Base-by-base conservation (phyloP, 768 basidiomycete genomes). In the Tephrocybe sp. region DNA sequence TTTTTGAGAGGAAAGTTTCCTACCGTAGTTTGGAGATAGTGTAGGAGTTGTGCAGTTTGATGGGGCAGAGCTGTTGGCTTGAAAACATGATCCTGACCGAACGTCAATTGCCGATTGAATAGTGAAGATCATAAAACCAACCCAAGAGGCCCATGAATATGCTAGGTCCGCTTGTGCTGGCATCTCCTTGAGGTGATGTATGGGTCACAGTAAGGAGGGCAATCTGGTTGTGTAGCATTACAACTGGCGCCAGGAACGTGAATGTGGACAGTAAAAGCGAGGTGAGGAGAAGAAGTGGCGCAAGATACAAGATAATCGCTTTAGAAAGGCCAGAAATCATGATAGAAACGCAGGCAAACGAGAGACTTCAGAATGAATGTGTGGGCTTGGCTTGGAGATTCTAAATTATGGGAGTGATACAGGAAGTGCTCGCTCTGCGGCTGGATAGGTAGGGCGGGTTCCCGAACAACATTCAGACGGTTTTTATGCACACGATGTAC, bases 261-360 rank as follows among this genome's bases (percentile, higher is more conserved):
- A 92, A 80, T 2, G 89, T 62, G 3, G 80, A 72, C 36, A 92
- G 79, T 31, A 91, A 58, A 43, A 86, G 68, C 9, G 87, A 78
- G 4, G 87, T 81, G 38, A 90, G 68, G 53, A 80, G 76, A 43
- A 91, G 68, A 4, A 87, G 19, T 19, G 87, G 85, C 1, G 87
- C 76, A 45, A 91, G 74, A 62, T 84, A 89, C 46, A 87, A 72
- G 47, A 78, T 83, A 57, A 81, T 71, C 49, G 79, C 77, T 74
- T 83, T 89, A 12, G 87, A 84, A 36, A 89, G 74, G 57, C 80
- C 78, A 53, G 82, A 71, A 60, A 91, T 82, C 89, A 90, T 92
- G 59, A 36, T 36, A 20, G 20, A 22, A 39, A 45, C 16, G 26
- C 26, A 26, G 26, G 26, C 20, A 39, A 36, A 20, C 13, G n/a